Base-by-base conservation (phyloP, 1,284 basidiomycete genomes). In the Coriolopsis trogii region DNA sequence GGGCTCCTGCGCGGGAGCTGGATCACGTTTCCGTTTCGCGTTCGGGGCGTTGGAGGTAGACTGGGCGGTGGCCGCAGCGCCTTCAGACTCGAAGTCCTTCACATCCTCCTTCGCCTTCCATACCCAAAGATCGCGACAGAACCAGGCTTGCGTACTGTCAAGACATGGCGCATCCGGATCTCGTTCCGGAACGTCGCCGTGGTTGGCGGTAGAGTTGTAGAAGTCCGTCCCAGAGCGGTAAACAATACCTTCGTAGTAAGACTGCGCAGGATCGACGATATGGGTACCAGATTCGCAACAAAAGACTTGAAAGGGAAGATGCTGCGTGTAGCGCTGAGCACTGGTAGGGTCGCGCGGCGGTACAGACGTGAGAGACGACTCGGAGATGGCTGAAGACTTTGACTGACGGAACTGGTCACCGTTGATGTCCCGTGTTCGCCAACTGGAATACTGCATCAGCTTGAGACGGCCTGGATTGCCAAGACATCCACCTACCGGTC, bases 241-340 rank as follows among this genome's bases (percentile, higher is more conserved):
- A 1, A 67, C 65, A 59, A 98, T 82, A 31, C 90, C 91, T 33
- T 84, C 81, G 75, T 98, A 98, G 75, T 97, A 98, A 0, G 92
- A 91, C 68, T 96, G 93, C 25, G 80, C 81, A 12, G 95, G 95
- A 68, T 98, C 95, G 58, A 98, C 87, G 63, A 98, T 85, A 67
- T 97, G 95, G 0, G 93, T 94, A 3, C 95, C 95, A 2, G 93
- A 91, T 73, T 97, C 95, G 73, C 95, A 98, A 75, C 95, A 98
- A 73, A 95, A 97, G 12, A 91, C 93, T 69, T 98, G 95, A 78
- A 97, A 97, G 2, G 95, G 95, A 1, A 97, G 80, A 67, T 98
- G 94, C 56, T 90, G 84, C 1, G 84, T 83, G 71, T 95, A 98
- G 24, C 94, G 89, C 39, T 82, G 75, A 1, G 92, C 85, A 7